Base-by-base conservation (phyloP, 2,329 filamentous ascomycete genomes). In the Arthrinium puccinioides region DNA sequence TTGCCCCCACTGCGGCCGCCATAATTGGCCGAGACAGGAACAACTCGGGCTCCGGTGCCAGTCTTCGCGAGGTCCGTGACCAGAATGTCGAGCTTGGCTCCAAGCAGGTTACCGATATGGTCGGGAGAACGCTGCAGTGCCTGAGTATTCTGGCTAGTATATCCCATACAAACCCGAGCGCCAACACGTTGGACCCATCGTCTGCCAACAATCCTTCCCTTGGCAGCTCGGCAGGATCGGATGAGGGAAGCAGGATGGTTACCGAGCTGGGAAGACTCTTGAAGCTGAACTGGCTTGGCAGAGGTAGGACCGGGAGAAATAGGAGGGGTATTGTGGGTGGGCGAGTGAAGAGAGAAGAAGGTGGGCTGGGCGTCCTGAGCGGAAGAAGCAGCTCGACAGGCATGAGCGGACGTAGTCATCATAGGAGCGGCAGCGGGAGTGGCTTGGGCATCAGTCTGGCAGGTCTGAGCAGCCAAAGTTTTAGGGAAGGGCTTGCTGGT, bases 281-380 rank as follows among this genome's bases (percentile, higher is more conserved):
- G 43, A 98, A 97, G 63, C 79, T 96, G 52, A 98, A 98, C 60
- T 98, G 92, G 92, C 72, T 98, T 2, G 90, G 90, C 0, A 72
- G 92, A 32, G 90, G 90, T 0, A 68, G 92, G 24, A 97, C 88
- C 4, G 92, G 92, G 0, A 72, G 92, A 45, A 94, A 97, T 59
- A 69, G 92, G 37, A 77, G 87, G 46, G 92, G 92, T 0, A 90
- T 96, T 55, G 89, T 97, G 1, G 89, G 88, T 2, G 74, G 72
- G 0, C 59, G 74, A 36, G 72, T 76, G 9, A 64, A 65, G 45
- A 60, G 72, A 35, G 59, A 60, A 37, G 21, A 36, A 9, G 14
- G 27, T 16, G 27, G 27, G 9, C 18, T 21, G 21, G 21, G 20
- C n/a, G 18, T 33, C 20, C 7, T 33, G 5, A 23, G 20, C n/a